phyloP scores from a whole-genome alignment of 345 rosid genomes.

The Brassica carinata region DNA sequence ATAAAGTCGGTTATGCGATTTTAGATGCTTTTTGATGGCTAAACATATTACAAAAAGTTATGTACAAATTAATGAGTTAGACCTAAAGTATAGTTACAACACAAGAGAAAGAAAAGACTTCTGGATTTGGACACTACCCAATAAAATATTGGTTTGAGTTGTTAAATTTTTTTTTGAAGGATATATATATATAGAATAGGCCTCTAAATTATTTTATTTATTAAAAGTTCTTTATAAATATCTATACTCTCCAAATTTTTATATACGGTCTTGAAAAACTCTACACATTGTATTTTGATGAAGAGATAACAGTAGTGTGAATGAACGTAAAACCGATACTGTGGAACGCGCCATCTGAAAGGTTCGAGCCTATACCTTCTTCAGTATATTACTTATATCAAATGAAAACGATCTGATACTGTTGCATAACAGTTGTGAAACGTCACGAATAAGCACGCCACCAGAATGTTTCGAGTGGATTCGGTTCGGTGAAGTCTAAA shows the following conservation, averaged over 20 bases:
- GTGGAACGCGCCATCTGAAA: not conserved
- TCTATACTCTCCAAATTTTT: not conserved
- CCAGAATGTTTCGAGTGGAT: not conserved
- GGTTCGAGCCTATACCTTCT: not conserved
- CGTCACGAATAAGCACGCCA: not conserved
- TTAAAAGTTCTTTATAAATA: not conserved
- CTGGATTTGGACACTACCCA: not conserved
- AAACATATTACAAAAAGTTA: not conserved
- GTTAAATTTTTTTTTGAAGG: not conserved
- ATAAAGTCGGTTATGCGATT: not conserved
- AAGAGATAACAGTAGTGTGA: not conserved
- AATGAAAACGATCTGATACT: not conserved
- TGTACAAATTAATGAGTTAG: not conserved
- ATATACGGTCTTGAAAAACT: not conserved
- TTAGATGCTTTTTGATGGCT: not conserved
- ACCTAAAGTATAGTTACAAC: too few species aligned
- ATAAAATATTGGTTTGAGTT: not conserved
- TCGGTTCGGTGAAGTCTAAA: not conserved
- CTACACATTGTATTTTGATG: not conserved
- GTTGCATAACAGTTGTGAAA: not conserved
- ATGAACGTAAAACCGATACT: too few species aligned
- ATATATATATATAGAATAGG: too few species aligned
- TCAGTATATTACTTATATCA: not conserved
- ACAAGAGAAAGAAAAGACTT: not conserved
- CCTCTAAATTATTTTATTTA: not conserved